Evolutionary conservation across 768 basidiomycete species (phyloP), one percentile per base, ranked within the genome.

Genomic region (Mycena kentingensis): DNA sequence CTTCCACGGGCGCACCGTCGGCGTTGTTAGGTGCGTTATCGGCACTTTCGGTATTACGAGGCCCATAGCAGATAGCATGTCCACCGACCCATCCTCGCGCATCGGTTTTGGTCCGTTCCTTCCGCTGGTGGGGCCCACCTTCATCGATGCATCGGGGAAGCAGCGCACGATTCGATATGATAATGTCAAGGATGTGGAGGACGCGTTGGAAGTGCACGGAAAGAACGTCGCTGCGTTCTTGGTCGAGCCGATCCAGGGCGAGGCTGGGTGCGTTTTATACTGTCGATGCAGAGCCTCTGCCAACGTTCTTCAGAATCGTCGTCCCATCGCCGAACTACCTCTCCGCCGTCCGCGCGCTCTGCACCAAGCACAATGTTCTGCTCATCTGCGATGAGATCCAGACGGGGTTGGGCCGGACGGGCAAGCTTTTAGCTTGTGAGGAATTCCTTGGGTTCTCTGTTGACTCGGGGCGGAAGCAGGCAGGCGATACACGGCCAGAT

Each of bases 311-410:
- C 63, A 93, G 94, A 11, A 96, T 99, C 60, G 85, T 98, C 53
- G 90, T 98, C 11, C 97, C 97, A 0, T 85, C 88, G 1, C 77
- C 80, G 7, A 94, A 94, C 5, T 99, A 99, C 71, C 80, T 99
- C 32, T 67, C 80, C 26, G 73, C 83, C 59, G 87, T 87, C 24
- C 85, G 86, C 46, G 85, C 79, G 47, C 77, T 98, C 24, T 99
- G 97, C 80, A 89, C 88, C 74, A 83, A 90, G 70, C 84, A 95
- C 71, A 93, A 96, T 43, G 93, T 93, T 0, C 77, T 99, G n/a
- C 76, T 99, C 29, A 98, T 99, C 65, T 95, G 93, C 61, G 97
- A 99, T 60, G 97, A 99, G 70, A 94, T 99, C 57, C 97, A 99
- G 71, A 98, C 97, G 84, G 96, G 96, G 35, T 76, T 99, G 25